Evolutionary conservation across 2,329 filamentous ascomycete species (phyloP), one percentile per base, ranked within the genome.

Genomic region (Diaporthe vaccinii): DNA sequence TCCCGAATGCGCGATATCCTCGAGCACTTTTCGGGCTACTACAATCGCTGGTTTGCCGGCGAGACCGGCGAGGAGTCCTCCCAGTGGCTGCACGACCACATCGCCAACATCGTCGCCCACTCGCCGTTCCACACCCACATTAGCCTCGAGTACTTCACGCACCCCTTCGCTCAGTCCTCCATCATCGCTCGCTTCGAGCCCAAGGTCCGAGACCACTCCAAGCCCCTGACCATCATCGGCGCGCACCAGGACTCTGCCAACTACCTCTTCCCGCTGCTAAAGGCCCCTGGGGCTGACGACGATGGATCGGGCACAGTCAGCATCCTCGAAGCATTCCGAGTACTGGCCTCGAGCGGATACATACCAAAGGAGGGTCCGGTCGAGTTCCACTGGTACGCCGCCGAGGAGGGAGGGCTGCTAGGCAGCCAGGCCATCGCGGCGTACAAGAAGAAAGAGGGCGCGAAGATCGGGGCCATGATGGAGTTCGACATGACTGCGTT

Each of bases 381-480:
- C 72, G 93, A 95, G 83, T 95, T 95, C 82, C 93, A 96, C 82
- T 97, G 94, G 94, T 96, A 96, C 83, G 93, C 92, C 4, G 94
- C 93, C 1, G 94, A 97, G 80, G 94, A 97, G 82, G 93, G 92
- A 12, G 94, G 94, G 20, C 86, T 97, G 57, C 89, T 96, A 1
- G 94, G 94, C 62, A 93, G 91, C 62, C 92, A 94, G 80, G 92
- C 91, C 12, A 90, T 95, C 80, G 94, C 94, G 83, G 87, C 88
- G 59, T 86, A 89, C 20, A 95, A 95, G 82, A 89, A 91, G 82
- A 89, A 90, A 79, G 85, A 89, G 55, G 87, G 89, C 55, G 88
- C 89, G 9, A 87, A 91, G 67, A 88, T 95, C 78, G 93, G 92
- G 78, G 93, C 93, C 49, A 95, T 95, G 93, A 87, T 95, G 77